These are phyloP conservation scores for Salvia splendens DNA, from an alignment of 257 asterid genomes.

Conservation along the genomic window DNA sequence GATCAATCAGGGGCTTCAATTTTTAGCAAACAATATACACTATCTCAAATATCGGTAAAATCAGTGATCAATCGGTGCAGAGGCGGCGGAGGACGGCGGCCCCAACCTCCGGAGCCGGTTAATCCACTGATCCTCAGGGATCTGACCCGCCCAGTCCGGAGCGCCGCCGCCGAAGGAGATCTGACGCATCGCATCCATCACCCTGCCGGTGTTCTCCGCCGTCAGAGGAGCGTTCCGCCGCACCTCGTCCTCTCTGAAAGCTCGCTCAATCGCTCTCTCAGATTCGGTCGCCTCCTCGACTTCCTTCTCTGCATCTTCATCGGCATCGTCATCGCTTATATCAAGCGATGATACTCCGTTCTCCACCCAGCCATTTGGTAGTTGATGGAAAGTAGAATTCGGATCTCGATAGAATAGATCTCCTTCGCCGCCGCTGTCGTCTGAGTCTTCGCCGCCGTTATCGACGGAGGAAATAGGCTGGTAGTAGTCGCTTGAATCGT, in stretches of 20 bases:
- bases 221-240: constrained; percentile 79
- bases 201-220: constrained; percentile 66
- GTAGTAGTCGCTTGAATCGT: constrained; percentile 61
- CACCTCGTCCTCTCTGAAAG: constrained; percentile 72
- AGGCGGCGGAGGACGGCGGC: constrained; percentile 35
- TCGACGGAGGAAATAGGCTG: constrained; percentile 59
- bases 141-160: constrained; percentile 73
- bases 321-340: constrained; percentile 46
- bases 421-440: constrained; percentile 41
- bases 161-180: constrained; percentile 62
- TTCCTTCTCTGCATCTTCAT: constrained; percentile 39
- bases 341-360: constrained; percentile 63
- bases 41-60: neutral
- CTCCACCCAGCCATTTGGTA: constrained; percentile 63
- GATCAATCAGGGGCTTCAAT: neutral
- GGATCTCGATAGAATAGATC: constrained; percentile 39
- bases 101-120: constrained; percentile 49
- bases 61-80: constrained; percentile 25
- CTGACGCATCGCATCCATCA: constrained; percentile 79
- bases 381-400: constrained; percentile 30
- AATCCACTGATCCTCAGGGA: constrained; percentile 79
- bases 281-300: constrained; percentile 50
- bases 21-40: constrained; percentile 2
- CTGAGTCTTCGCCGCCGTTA: constrained; percentile 42
- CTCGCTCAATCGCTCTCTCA: constrained; percentile 55